Evolutionary conservation across 2,329 filamentous ascomycete species (phyloP), one percentile per base, ranked within the genome.

Genomic region (Penicillium sp.): DNA sequence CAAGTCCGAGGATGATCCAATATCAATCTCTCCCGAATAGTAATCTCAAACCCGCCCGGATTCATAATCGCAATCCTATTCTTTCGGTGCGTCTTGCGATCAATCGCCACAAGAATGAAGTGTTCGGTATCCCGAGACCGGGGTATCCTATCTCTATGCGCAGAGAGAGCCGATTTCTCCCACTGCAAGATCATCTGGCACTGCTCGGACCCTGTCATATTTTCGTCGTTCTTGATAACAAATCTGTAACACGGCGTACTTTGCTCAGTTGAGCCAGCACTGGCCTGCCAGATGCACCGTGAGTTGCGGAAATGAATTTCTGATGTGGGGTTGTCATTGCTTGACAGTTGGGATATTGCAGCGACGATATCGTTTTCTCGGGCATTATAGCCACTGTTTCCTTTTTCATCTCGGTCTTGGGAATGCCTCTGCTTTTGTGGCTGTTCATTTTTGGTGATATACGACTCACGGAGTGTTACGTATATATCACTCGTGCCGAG

Each of bases 401-500:
- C 36, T 8, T 25, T 29, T 10, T 41, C 15, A 5, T 45, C 53
- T 5, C n/a, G n/a, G 55, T 54, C 39, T 44, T 58, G 10, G 1
- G 46, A 57, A 11, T 29, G 44, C 5, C 53, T 25, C 27, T 53
- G 49, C 5, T 38, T 50, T 1, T 39, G n/a, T 44, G 25, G 15
- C 8, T 27, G 34, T 11, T 36, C 6, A n/a, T 38, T 36, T 13
- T 23, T 53, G 34, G 57, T 53, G 13, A 62, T 58, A 41, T 61
- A 72, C 0, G 60, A 54, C 41, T 71, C 70, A 47, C 63, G 68
- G 46, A 65, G 67, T 0, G 65, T 63, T 4, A 68, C 57, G 31
- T 71, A 72, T 29, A 71, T 54, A 59, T 72, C 70, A 1, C 60
- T 59, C 16, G 59, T 31, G 21, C 61, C 59, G 0, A 71, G 50